These are phyloP conservation scores for Cladosporium velox DNA, from an alignment of 2,329 filamentous ascomycete species.

Conservation along the genomic window DNA sequence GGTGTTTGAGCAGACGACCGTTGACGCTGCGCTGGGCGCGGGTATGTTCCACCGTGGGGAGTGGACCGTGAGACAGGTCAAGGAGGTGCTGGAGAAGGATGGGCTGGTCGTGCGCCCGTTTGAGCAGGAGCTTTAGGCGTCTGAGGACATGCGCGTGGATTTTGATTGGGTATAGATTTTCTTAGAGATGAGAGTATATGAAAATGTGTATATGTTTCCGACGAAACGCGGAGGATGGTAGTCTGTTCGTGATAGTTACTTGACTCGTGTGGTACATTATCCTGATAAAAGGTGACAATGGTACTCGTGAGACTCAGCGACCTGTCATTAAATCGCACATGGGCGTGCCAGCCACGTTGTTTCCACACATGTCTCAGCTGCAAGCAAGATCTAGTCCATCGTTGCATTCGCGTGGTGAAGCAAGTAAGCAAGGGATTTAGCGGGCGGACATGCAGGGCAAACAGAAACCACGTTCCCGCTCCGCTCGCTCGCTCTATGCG, in stretches of 20 bases:
- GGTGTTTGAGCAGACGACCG: conserved; percentile 81
- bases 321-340: conserved; percentile 1
- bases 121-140: conserved; percentile 54
- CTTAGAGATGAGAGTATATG: background rate
- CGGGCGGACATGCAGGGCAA: background rate
- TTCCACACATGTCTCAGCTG: conserved; percentile 3
- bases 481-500: background rate
- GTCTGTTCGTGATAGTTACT: background rate
- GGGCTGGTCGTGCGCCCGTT: conserved; percentile 78
- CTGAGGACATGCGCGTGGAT: background rate
- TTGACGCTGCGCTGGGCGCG: conserved; percentile 90
- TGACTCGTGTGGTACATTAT: background rate
- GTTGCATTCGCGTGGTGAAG: background rate
- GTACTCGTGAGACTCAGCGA: background rate
- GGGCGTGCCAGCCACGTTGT: conserved; percentile 6
- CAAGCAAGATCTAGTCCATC: background rate
- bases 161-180: background rate
- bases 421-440: background rate
- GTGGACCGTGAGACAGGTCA: conserved; percentile 92
- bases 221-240: no score
- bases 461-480: background rate
- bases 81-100: conserved; percentile 71
- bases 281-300: background rate
- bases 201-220: background rate
- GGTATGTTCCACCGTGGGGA: conserved; percentile 98